A percentile compares a stretch with the other conserved stretches of the same genome.
These are phyloP conservation scores for Mycosarcoma maydis DNA, from an alignment of 1,284 basidiomycete species.

Conservation along the genomic window DNA sequence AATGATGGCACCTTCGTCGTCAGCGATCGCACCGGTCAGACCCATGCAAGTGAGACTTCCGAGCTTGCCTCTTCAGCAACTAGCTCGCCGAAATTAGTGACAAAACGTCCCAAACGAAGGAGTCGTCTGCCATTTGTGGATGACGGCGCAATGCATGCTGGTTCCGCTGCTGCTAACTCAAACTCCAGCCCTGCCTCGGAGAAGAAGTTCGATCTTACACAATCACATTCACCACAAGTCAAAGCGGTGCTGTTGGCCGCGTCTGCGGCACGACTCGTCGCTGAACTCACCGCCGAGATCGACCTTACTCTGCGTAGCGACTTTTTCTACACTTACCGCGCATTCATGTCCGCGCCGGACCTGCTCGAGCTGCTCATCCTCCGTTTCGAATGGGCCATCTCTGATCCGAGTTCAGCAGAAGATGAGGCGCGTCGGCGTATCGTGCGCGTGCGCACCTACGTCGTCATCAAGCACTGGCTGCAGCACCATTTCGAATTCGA, in stretches of 20 bases:
- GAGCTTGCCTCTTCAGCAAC: constrained; percentile 8
- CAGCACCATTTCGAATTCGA: constrained; percentile 59
- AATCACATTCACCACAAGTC: background rate
- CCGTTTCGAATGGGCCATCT: constrained; percentile 60
- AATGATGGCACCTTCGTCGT: constrained; percentile 38
- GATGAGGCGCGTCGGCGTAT: constrained; percentile 57
- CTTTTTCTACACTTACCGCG: constrained; percentile 62
- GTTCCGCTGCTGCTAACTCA: background rate
- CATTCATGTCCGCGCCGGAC: constrained; percentile 43
- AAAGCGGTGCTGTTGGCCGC: constrained; percentile 50
- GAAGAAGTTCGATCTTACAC: background rate
- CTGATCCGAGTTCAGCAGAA: constrained; percentile 24
- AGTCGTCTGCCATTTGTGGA: constrained; percentile 18
- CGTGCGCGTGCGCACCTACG: constrained; percentile 59
- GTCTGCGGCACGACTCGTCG: constrained; percentile 51
- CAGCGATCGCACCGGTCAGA: constrained; percentile 32
- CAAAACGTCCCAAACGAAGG: constrained; percentile 29
- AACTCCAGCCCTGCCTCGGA: constrained; percentile 14
- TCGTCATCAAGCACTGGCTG: constrained; percentile 61
- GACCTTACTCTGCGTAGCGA: constrained; percentile 53
- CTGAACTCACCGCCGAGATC: constrained; percentile 61
- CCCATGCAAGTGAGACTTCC: constrained; percentile 1
- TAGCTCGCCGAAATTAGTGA: constrained; percentile 8
- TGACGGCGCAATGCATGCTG: background rate
- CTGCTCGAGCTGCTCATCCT: constrained; percentile 55